These are phyloP conservation scores for Vicia sativa DNA, from an alignment of 306 rosid species.

Conservation along the genomic window DNA sequence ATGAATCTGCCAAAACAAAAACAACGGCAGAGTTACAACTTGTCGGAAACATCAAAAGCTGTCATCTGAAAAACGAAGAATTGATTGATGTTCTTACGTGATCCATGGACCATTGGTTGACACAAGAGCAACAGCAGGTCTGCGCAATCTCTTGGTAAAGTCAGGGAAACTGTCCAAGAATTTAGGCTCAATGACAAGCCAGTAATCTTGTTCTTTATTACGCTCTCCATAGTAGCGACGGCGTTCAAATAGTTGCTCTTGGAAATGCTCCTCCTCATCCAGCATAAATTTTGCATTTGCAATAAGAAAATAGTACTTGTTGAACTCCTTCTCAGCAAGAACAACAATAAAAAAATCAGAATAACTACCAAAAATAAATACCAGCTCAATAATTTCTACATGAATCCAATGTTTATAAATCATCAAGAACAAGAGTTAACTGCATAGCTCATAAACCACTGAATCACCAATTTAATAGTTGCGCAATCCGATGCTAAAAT, in stretches of 20 bases:
- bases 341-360: background rate
- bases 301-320: slow-evolving; percentile 72
- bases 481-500: background rate
- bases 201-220: slow-evolving; percentile 78
- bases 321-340: slow-evolving; percentile 48
- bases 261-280: slow-evolving; percentile 97
- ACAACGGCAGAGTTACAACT: slow-evolving; percentile 27
- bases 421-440: slow-evolving; percentile 14
- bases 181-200: slow-evolving; percentile 96
- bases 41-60: slow-evolving; percentile 27
- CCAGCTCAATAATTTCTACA: slow-evolving; percentile 1
- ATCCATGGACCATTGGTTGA: slow-evolving; percentile 96
- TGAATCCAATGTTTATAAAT: slow-evolving; percentile 4
- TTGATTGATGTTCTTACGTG: slow-evolving; percentile 58
- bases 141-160: slow-evolving; percentile 68
- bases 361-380: slow-evolving; percentile 21
- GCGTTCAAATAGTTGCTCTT: slow-evolving; percentile 76
- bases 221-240: slow-evolving; percentile 68
- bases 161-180: slow-evolving; percentile 90
- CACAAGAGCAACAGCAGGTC: slow-evolving; percentile 96
- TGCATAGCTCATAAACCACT: background rate
- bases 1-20: slow-evolving; percentile 71
- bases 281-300: slow-evolving; percentile 98
- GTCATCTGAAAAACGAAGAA: slow-evolving; percentile 30
- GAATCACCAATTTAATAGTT: background rate